Base-by-base conservation (phyloP, 768 basidiomycete genomes). In the Boletus subparvulus region DNA sequence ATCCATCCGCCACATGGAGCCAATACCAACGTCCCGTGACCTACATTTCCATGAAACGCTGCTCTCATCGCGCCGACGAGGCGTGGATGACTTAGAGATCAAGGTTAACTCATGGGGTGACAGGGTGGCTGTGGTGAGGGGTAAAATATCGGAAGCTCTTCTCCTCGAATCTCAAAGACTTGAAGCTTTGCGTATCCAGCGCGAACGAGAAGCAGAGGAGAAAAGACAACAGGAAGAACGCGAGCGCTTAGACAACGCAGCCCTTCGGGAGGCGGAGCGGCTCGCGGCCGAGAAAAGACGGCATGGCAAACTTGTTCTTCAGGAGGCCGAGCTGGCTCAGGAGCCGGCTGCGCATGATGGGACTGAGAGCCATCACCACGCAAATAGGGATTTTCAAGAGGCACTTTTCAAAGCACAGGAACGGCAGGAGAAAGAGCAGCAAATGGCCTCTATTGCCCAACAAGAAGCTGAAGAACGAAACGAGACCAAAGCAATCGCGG, bases 1-100 rank as follows among this genome's bases (percentile, higher is more conserved):
- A 43, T 69, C 82, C 3, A 72, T 90, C 19, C 77, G 77, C 19
- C 73, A 70, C 24, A 83, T 92, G 76, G 82, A 86, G n/a, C 62
- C 74, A 33, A 58, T 69, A 10, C 77, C 83, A 35, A 72, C 74
- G 43, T 67, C 73, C 2, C 69, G 74, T 32, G 83, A 85, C 50
- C 52, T 73, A 17, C 65, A 74, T 41, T 71, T 79, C n/a, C 77
- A 79, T 42, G 79, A 84, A 46, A 65, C 66, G 21, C 53, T 90
- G 1, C 77, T 82, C 53, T 68, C 74, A 19, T 68, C 83, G 13
- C 80, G 88, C 43, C 70, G 73, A 42, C 74, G 77, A 53, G 75
- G 76, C 8, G 74, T 83, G 16, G 79, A 85, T 61, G 80, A 84
- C 58, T 72, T 77, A 1, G 82, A 85, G 59, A 57, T 75, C 17